Evolutionary conservation across 768 basidiomycete genomes (phyloP), one percentile per base, ranked within the genome.

Genomic region (Mycena crocata): DNA sequence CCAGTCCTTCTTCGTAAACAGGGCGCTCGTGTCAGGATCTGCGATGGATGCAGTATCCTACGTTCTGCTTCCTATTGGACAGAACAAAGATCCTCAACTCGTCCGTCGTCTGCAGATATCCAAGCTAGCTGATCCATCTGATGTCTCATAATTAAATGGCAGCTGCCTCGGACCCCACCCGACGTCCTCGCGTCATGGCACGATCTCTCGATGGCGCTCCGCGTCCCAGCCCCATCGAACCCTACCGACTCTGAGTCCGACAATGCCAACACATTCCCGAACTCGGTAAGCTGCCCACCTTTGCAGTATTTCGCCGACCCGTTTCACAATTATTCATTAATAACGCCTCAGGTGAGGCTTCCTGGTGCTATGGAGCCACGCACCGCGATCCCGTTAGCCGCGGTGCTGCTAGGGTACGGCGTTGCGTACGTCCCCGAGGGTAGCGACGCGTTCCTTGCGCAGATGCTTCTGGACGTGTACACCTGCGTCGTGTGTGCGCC

Each of bases 1-100:
- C 34, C 89, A 90, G 69, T 84, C 86, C 2, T 89, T 90, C 73
- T 80, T 90, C 62, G 81, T 89, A 32, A 88, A 90, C 69, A 61
- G 69, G 30, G 57, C 57, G 2, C n/a, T n/a, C n/a, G 4, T 46
- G 50, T 26, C 76, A 30, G 57, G 46, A 30, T 24, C 61, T 28
- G 46, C 24, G 24, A 28, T 42, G 32, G 44, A 37, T 19, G 48
- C 52, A 6, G 26, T 21, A 24, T 61, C 75, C 39, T 64, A 75
- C 24, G 48, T 57, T 23, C 67, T 74, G 44, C 51, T 46, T 23
- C 26, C 8, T 28, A 23, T 6, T 5, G 26, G 54, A n/a, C n/a
- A n/a, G n/a, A n/a, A n/a, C 13, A 52, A 52, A 62, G 67, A 68
- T n/a, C 68, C 64, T 5, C 57, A 64, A 28, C 65, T 63, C 7